Evolutionary conservation across 805 yeast species (phyloP).

Genomic region (Metschnikowia vanudenii): DNA sequence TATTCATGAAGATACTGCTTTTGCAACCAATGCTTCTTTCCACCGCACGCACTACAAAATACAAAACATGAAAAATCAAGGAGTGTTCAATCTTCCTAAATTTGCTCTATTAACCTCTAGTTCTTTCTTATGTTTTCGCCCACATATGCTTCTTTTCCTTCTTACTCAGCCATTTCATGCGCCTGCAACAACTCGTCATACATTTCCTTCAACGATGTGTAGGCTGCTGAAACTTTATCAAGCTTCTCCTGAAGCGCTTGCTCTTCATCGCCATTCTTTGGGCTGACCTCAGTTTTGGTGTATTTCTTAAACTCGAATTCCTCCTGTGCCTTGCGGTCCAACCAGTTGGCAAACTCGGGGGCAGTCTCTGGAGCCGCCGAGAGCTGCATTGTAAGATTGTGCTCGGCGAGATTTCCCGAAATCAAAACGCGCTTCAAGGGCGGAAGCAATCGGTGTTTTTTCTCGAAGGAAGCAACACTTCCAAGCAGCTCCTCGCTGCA

Average conservation of each 20-base stretch:
- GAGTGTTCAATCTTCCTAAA: too few species aligned
- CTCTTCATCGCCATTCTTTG: conserved; percentile 2
- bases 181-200: conserved; percentile 52
- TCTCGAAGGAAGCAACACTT: conserved; percentile 24
- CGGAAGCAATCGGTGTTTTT: conserved; percentile 53
- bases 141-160: background rate
- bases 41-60: too few species aligned
- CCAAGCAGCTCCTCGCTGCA: conserved; percentile 22
- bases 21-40: too few species aligned
- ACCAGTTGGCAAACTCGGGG: conserved; percentile 48
- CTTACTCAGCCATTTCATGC: conserved; percentile 2
- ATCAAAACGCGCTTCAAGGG: conserved; percentile 59
- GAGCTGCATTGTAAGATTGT: conserved; percentile 44
- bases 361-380: conserved; percentile 25
- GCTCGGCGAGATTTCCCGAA: conserved; percentile 37
- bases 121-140: too few species aligned
- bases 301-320: conserved; percentile 46
- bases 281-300: conserved; percentile 4
- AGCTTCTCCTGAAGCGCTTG: conserved; percentile 45
- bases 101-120: too few species aligned
- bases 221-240: conserved; percentile 53
- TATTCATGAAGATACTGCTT: too few species aligned
- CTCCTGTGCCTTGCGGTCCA: conserved; percentile 48
- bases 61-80: too few species aligned
- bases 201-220: conserved; percentile 54